Percentiles rank a stretch among this genome's conserved stretches.
phyloP scores from a whole-genome alignment of 345 rosid species.

The Acer saccharum region DNA sequence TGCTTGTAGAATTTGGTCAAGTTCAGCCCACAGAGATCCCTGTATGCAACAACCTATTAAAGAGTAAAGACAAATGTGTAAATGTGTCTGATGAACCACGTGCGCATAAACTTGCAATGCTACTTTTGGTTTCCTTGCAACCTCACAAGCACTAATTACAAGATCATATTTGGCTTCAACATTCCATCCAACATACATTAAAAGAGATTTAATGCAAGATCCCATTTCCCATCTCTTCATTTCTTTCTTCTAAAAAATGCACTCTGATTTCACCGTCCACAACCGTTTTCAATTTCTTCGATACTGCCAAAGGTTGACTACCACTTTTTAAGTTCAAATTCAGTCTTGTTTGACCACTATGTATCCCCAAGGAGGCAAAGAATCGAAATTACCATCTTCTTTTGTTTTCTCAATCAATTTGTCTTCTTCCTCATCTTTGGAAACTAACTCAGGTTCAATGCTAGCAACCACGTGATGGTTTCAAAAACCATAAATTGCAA shows the following conservation, averaged over 20 bases:
- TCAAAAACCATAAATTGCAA: no score
- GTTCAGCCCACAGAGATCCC: constrained; percentile 82
- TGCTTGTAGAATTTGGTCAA: constrained; percentile 57
- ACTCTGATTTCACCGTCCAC: constrained; percentile 26
- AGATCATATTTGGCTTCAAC: constrained; percentile 68
- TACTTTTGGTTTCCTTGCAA: constrained; percentile 63
- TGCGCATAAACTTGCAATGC: constrained; percentile 74
- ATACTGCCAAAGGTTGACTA: constrained; percentile 11
- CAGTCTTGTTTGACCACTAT: constrained; percentile 15
- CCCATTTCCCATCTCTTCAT: constrained; percentile 63
- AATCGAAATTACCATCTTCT: constrained; percentile 23
- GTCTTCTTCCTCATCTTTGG: constrained; percentile 22
- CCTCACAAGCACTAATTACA: constrained; percentile 67
- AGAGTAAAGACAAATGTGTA: no score
- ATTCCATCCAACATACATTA: constrained; percentile 50
- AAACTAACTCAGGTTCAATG: constrained; percentile 21
- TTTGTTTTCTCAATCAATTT: constrained; percentile 1
- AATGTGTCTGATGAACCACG: constrained; percentile 73
- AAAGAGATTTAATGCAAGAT: constrained; percentile 54
- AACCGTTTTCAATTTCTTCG: neutral
- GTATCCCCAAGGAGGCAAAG: constrained; percentile 38
- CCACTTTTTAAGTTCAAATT: constrained; percentile 20
- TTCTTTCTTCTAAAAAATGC: constrained; percentile 67
- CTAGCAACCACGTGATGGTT: constrained; percentile 10
- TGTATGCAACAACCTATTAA: constrained; percentile 53